Base-by-base conservation (phyloP, 2,329 filamentous ascomycete genomes). In the Hypoxylon sp. region DNA sequence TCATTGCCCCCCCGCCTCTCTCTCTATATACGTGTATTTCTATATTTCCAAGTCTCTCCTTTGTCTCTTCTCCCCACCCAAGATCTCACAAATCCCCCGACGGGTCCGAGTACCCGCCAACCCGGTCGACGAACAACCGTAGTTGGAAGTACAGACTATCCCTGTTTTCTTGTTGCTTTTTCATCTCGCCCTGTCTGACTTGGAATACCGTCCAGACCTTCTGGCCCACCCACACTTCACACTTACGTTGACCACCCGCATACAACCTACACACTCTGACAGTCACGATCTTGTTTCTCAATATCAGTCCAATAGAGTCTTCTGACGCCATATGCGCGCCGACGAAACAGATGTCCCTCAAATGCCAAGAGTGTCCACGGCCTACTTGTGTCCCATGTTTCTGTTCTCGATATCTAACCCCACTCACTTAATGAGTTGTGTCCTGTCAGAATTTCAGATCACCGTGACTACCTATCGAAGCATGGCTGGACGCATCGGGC, bases 311-410 rank as follows among this genome's bases (percentile, higher is more conserved):
- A 71, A 71, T 71, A 63, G 64, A 61, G 57, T 67, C 64, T 69
- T 58, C 69, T 71, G 67, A 71, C 69, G 69, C 69, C 69, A 71
- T 70, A 71, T 61, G 63, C 69, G 69, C 69, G 52, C 60, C 58
- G 46, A 61, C 54, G 67, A 67, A 64, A 70, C 66, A 63, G 48
- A 63, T 57, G 42, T 57, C 59, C 46, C 39, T 64, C 52, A 62
- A 52, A 58, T 64, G 69, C 69, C 69, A 71, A 71, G 69, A 65
- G 47, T 13, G 57, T 59, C 53, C 64, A 64, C 60, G 59, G 60
- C 59, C 63, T 66, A 57, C 53, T 46, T 64, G 33, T 71, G 68
- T 66, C 59, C 69, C 69, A 69, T 63, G 69, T 69, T 69, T 67
- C 54, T 53, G 29, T 58, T 53, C 50, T 67, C 63, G 53, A 65